Evolutionary conservation across 768 basidiomycete genomes (phyloP).

Genomic region (Pulveroboletus sp.): DNA sequence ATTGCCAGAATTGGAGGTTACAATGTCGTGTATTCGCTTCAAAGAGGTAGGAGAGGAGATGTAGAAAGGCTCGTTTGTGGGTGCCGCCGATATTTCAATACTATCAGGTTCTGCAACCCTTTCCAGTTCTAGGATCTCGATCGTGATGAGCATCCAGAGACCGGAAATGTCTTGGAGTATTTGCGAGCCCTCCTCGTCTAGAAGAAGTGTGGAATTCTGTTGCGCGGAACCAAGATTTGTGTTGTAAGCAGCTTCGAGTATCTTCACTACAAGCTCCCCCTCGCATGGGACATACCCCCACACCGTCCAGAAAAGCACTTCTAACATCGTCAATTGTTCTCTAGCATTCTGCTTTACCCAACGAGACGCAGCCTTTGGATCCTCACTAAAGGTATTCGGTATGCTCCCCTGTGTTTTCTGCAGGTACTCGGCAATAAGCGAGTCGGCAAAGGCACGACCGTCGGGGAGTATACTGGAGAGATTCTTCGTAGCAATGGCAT

Average conservation of each 20-base stretch:
- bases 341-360: constrained; percentile 72
- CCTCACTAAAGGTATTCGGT: constrained; percentile 40
- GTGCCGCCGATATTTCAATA: constrained; percentile 50
- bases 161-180: constrained; percentile 63
- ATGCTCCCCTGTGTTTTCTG: constrained; percentile 45
- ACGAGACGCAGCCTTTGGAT: constrained; percentile 55
- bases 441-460: constrained; percentile 55
- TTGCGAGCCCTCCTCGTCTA: constrained; percentile 70
- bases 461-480: constrained; percentile 62
- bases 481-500: constrained; percentile 48
- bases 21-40: constrained; percentile 61
- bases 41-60: constrained; percentile 59
- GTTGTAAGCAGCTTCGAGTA: constrained; percentile 61
- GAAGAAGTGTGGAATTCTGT: constrained; percentile 54
- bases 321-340: constrained; percentile 77
- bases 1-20: constrained; percentile 53
- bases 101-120: constrained; percentile 48
- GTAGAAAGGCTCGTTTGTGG: constrained; percentile 48
- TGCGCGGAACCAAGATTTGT: constrained; percentile 64
- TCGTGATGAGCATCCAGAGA: constrained; percentile 72
- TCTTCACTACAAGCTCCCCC: constrained; percentile 55
- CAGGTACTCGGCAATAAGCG: constrained; percentile 57
- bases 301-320: constrained; percentile 87
- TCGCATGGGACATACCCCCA: constrained; percentile 69
- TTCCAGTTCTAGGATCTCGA: constrained; percentile 81